These are phyloP conservation scores for Sporothrix brasiliensis DNA, from an alignment of 2,329 filamentous ascomycete species.

Conservation along the genomic window DNA sequence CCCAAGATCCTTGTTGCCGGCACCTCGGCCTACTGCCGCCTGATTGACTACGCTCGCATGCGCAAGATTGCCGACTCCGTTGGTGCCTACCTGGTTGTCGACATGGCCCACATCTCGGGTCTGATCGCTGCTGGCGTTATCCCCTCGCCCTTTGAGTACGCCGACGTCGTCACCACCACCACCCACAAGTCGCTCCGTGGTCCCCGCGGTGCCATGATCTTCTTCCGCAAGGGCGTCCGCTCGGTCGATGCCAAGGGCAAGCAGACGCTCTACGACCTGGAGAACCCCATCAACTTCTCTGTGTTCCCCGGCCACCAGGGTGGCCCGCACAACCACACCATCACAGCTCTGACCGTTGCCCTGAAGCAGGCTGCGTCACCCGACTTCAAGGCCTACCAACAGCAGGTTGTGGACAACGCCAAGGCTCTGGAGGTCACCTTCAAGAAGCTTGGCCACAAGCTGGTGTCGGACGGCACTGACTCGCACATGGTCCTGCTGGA, in stretches of 20 bases:
- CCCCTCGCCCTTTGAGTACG: slow-evolving; percentile 86
- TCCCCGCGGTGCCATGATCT: slow-evolving; percentile 98
- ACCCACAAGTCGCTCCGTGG: slow-evolving; percentile 99
- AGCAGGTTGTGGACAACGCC: slow-evolving; percentile 89
- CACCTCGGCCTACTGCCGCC: slow-evolving; percentile 95
- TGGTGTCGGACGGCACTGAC: slow-evolving; percentile 94
- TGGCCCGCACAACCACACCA: slow-evolving; percentile 99
- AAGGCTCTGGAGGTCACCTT: slow-evolving; percentile 85
- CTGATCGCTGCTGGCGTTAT: slow-evolving; percentile 92
- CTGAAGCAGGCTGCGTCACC: slow-evolving; percentile 88
- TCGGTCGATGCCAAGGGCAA: slow-evolving; percentile 91
- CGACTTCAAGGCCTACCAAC: slow-evolving; percentile 93
- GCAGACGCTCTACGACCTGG: slow-evolving; percentile 87
- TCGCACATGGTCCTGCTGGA: slow-evolving; percentile 97
- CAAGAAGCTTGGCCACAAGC: slow-evolving; percentile 86
- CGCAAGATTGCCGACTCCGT: slow-evolving; percentile 92
- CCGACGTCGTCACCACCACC: slow-evolving; percentile 96
- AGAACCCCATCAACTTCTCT: slow-evolving; percentile 96
- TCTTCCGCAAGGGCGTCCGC: slow-evolving; percentile 96
- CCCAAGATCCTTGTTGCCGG: slow-evolving; percentile 96
- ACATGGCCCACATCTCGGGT: slow-evolving; percentile 99
- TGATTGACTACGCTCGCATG: slow-evolving; percentile 97
- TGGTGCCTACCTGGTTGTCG: slow-evolving; percentile 90
- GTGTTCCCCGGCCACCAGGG: slow-evolving; percentile 99
- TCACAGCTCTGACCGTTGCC: slow-evolving; percentile 92